Evolutionary conservation across 805 yeast genomes (phyloP).

Genomic region (Cyberlindnera amylophila): DNA sequence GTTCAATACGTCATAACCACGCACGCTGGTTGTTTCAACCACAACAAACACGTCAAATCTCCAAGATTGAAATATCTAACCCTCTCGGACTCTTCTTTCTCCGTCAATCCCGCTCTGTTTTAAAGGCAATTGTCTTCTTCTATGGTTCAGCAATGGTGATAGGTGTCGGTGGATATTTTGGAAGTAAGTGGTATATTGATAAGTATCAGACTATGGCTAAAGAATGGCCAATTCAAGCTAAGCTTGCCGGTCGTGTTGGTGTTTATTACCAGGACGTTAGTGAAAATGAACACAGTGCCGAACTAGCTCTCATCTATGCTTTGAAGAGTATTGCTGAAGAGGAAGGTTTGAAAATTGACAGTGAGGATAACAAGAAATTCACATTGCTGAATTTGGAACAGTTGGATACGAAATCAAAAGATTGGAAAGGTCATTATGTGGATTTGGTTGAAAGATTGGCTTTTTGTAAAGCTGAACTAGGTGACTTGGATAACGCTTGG

Average conservation of each 20-base stretch:
- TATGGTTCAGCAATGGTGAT: conserved; percentile 7
- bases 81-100: conserved; percentile 9
- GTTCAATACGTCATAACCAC: neutral
- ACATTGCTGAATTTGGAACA: conserved; percentile 23
- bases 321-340: conserved; percentile 31
- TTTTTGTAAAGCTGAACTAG: conserved; percentile 28
- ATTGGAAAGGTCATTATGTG: conserved; percentile 32
- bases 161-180: conserved; percentile 11
- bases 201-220: conserved; percentile 10
- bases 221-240: conserved; percentile 12
- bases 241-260: conserved; percentile 29
- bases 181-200: conserved; percentile 8
- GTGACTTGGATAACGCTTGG: conserved; percentile 26
- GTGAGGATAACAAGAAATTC: conserved; percentile 19
- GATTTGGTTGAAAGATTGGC: conserved; percentile 40
- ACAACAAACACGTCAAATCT: neutral
- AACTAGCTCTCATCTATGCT: conserved; percentile 30
- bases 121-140: conserved; percentile 11
- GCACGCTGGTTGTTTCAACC: no score
- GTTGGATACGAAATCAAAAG: conserved; percentile 26
- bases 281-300: conserved; percentile 32
- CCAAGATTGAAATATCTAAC: conserved; percentile 7
- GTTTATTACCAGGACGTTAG: conserved; percentile 36
- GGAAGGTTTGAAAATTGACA: conserved; percentile 25
- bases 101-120: conserved; percentile 10